These are phyloP conservation scores for Arabidopsis lyrata DNA, from an alignment of 441 rosid genomes.

Conservation along the genomic window DNA sequence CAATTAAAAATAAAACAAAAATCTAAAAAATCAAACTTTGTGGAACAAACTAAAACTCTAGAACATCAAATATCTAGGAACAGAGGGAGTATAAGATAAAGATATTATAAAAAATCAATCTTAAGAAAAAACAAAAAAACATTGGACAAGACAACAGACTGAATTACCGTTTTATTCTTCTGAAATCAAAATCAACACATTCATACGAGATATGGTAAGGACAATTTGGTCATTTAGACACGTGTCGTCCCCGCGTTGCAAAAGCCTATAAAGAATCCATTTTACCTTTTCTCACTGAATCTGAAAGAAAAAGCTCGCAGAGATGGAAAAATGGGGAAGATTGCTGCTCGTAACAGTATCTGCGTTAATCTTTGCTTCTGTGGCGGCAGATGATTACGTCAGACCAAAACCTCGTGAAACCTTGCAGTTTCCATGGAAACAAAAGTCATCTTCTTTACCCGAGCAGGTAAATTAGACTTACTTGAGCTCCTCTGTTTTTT, in stretches of 20 bases:
- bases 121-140: background rate
- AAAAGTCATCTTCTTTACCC: slow-evolving; percentile 60
- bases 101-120: background rate
- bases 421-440: slow-evolving; percentile 69
- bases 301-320: slow-evolving; percentile 15
- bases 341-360: slow-evolving; percentile 26
- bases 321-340: slow-evolving; percentile 24
- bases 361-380: slow-evolving; percentile 48
- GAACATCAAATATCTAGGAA: too few relatives aligned
- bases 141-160: background rate
- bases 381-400: slow-evolving; percentile 58
- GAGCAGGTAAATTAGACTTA: slow-evolving; percentile 63
- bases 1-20: too few relatives aligned
- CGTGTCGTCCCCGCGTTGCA: slow-evolving; percentile 3
- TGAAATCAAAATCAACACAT: slow-evolving; percentile 3
- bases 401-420: slow-evolving; percentile 82
- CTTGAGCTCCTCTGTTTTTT: slow-evolving; percentile 19
- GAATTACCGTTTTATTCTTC: background rate
- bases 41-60: too few relatives aligned
- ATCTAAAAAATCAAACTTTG: too few relatives aligned
- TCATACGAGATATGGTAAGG: slow-evolving; percentile 24
- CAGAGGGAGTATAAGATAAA: background rate
- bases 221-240: background rate
- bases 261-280: slow-evolving; percentile 6
- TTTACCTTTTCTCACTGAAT: slow-evolving; percentile 30